Percentiles rank a stretch among this genome's conserved stretches.
Evolutionary conservation across 2,329 filamentous ascomycete species (phyloP).

Genomic region (Botrytis sinoallii): DNA sequence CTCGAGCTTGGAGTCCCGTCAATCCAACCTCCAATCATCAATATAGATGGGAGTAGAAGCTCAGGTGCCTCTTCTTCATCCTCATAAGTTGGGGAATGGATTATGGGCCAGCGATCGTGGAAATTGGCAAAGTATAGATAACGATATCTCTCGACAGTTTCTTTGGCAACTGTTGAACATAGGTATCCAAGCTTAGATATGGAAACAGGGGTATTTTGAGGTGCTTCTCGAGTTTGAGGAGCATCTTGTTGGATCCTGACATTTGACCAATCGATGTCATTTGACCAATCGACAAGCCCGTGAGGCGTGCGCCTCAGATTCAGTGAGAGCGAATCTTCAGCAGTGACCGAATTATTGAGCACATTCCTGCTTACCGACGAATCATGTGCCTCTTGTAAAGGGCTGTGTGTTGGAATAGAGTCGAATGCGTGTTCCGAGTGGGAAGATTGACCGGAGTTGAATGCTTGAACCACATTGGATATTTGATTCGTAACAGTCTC

Average conservation of each 20-base stretch:
- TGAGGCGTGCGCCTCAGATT: not conserved
- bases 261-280: constrained; percentile 24
- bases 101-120: constrained; percentile 43
- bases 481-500: not conserved
- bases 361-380: not conserved
- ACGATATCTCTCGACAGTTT: constrained; percentile 24
- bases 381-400: not conserved
- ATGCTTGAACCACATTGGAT: too few relatives aligned
- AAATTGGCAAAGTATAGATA: constrained; percentile 43
- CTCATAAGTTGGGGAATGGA: constrained; percentile 41
- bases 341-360: not conserved
- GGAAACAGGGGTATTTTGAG: not conserved
- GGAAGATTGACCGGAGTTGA: not conserved
- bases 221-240: not conserved
- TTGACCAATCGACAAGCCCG: constrained; percentile 24
- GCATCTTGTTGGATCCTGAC: constrained; percentile 23
- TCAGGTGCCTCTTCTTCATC: constrained; percentile 32
- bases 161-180: constrained; percentile 13
- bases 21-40: constrained; percentile 44
- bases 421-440: not conserved
- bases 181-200: not conserved
- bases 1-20: constrained; percentile 33
- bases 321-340: not conserved
- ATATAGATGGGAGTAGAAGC: constrained; percentile 35
- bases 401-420: not conserved